Evolutionary conservation across 2,329 filamentous ascomycete species (phyloP), one percentile per base, ranked within the genome.

Genomic region (Fusarium sp.): DNA sequence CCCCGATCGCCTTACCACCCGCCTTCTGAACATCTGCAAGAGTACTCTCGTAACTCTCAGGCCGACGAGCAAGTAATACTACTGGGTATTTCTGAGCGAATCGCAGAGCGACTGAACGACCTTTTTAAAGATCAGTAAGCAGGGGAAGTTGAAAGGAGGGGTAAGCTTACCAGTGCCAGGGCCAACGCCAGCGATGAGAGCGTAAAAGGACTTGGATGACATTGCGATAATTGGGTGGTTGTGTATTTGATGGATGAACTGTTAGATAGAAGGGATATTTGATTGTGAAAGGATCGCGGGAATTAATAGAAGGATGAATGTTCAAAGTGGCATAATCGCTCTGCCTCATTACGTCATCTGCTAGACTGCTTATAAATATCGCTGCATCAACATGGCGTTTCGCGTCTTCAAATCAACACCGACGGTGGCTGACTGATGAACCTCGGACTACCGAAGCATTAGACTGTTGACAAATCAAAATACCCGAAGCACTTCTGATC

Each of bases 101-200:
- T 66, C 86, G 87, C 61, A 88, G 83, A 26, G 90, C 90, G 12
- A 84, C 80, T 5, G 87, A 82, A 45, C 84, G 80, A 73, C 87
- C 86, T 85, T 41, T 3, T 36, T 1, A 7, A 22, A 18, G 14
- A 18, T 54, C 22, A 56, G 36, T 31, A 42, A 63, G 73, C 38
- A 41, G 65, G 57, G 45, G 51, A 6, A 22, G 54, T 12, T 55
- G 28, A 54, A 36, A 48, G 54, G 42, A 48, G 22, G 24, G 31
- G 6, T 22, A 65, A 24, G 49, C 66, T 51, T 78, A 85, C 85
- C 85, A 51, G 90, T 94, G 67, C 93, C 92, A 11, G 91, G 84
- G n/a, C 93, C 93, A 47, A 91, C 92, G 63, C 93, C 93, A 17
- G 92, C 91, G 66, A 95, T 83, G 69, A 95, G 84, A 57, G 92